These are phyloP conservation scores for Erysimum cheiranthoides DNA, from an alignment of 345 rosid species.

Conservation along the genomic window DNA sequence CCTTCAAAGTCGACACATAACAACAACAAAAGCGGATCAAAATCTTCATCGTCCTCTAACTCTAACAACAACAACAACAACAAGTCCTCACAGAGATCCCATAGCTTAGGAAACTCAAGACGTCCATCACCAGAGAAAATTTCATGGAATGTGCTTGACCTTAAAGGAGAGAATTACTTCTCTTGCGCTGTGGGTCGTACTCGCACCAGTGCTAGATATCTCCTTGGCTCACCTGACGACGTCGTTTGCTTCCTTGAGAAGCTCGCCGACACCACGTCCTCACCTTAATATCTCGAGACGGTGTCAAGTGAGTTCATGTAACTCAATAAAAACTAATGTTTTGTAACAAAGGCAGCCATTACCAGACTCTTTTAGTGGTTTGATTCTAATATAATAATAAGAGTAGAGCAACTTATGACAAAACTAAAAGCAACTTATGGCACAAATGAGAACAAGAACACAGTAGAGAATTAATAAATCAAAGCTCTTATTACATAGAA, in stretches of 20 bases:
- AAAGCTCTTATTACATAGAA: conserved; percentile 39
- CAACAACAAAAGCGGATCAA: conserved; percentile 65
- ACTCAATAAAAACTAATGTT: conserved; percentile 29
- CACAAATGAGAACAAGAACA: background rate
- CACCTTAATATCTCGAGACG: conserved; percentile 18
- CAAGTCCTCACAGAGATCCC: conserved; percentile 65
- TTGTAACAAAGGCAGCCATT: conserved; percentile 27
- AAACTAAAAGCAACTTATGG: background rate
- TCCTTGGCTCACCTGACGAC: conserved; percentile 76
- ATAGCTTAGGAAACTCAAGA: conserved; percentile 53
- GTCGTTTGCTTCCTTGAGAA: conserved; percentile 75
- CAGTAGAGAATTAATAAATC: background rate
- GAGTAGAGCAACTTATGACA: conserved; percentile 35
- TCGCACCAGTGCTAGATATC: conserved; percentile 82
- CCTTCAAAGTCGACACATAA: conserved; percentile 56
- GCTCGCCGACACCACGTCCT: conserved; percentile 53
- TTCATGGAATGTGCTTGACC: conserved; percentile 98
- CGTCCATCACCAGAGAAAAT: conserved; percentile 76
- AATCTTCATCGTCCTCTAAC: conserved; percentile 58
- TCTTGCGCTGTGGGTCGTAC: conserved; percentile 92
- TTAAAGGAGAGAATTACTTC: conserved; percentile 95
- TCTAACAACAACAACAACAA: conserved; percentile 49
- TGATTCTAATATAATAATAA: conserved; percentile 41
- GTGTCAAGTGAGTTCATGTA: conserved; percentile 36
- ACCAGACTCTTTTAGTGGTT: conserved; percentile 40